These are phyloP conservation scores for Calocybe cyanea DNA, from an alignment of 768 basidiomycete species.

Conservation along the genomic window DNA sequence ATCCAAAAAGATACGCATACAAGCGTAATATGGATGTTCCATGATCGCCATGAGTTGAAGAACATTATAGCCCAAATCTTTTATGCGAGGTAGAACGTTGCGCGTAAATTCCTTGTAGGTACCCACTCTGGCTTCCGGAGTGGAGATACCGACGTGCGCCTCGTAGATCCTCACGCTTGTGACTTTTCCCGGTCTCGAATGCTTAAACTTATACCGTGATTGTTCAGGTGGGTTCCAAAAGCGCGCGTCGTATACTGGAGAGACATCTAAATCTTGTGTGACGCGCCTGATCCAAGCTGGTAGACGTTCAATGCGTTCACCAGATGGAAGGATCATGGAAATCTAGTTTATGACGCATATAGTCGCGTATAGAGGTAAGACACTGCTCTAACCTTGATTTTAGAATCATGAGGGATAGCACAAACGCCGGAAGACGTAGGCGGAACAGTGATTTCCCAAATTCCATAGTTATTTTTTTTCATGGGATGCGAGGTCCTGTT, in stretches of 20 bases:
- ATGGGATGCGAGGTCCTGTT: slow-evolving; percentile 81
- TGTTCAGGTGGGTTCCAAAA: slow-evolving; percentile 93
- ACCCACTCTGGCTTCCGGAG: slow-evolving; percentile 81
- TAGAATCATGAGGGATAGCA: slow-evolving; percentile 91
- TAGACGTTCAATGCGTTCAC: slow-evolving; percentile 83
- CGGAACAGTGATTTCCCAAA: slow-evolving; percentile 83
- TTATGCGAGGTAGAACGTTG: slow-evolving; percentile 82
- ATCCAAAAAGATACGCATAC: slow-evolving; percentile 39
- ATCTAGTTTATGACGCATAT: slow-evolving; percentile 51
- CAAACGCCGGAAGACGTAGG: slow-evolving; percentile 63
- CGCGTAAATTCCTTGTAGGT: slow-evolving; percentile 94
- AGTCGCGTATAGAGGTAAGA: slow-evolving; percentile 3
- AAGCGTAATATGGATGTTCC: slow-evolving; percentile 98
- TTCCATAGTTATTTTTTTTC: slow-evolving; percentile 79
- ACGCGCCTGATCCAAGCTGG: slow-evolving; percentile 95
- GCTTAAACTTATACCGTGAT: slow-evolving; percentile 77
- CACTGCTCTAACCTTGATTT: slow-evolving; percentile 71
- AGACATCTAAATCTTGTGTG: slow-evolving; percentile 87
- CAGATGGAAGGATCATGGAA: slow-evolving; percentile 81
- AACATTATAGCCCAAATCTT: slow-evolving; percentile 89
- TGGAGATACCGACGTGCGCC: slow-evolving; percentile 97
- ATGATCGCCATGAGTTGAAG: slow-evolving; percentile 99
- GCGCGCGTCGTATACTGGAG: slow-evolving; percentile 92
- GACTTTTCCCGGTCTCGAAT: slow-evolving; percentile 66
- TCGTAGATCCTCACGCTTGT: slow-evolving; percentile 83